Percentiles rank a stretch among this genome's conserved stretches.
Conservation (phyloP, 331 rosid genomes). For the Malus hybrid region DNA sequence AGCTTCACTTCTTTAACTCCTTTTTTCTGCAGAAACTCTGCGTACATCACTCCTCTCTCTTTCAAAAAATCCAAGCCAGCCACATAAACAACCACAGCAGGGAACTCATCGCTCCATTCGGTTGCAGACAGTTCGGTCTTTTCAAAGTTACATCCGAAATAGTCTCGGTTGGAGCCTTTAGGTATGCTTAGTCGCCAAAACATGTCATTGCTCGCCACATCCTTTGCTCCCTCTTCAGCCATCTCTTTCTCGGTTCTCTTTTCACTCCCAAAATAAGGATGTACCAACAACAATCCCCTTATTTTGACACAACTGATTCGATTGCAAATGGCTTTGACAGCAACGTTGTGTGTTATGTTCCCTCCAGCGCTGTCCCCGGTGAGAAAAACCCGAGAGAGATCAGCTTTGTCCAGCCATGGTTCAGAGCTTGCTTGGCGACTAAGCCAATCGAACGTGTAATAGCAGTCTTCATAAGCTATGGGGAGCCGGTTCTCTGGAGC, state of each 20-base stretch:
- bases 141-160: slow-evolving; percentile 58
- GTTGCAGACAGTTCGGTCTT: slow-evolving; percentile 15
- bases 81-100: slow-evolving; percentile 57
- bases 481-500: slow-evolving; percentile 83
- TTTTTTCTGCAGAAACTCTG: slow-evolving; percentile 47
- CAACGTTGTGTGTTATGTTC: slow-evolving; percentile 72
- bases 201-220: slow-evolving; percentile 37
- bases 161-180: slow-evolving; percentile 36
- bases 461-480: slow-evolving; percentile 62
- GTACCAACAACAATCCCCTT: slow-evolving; percentile 53
- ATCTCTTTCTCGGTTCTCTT: slow-evolving; percentile 51
- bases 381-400: slow-evolving; percentile 61
- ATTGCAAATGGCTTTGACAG: slow-evolving; percentile 28
- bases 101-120: slow-evolving; percentile 44
- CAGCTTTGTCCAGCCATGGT: slow-evolving; percentile 45
- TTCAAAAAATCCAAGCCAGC: slow-evolving; percentile 70
- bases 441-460: slow-evolving; percentile 60
- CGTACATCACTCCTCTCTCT: slow-evolving; percentile 75
- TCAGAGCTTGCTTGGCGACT: slow-evolving; percentile 31
- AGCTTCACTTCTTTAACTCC: slow-evolving; percentile 37
- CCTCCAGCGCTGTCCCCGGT: slow-evolving; percentile 96
- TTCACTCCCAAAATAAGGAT: slow-evolving; percentile 90
- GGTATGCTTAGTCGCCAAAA: slow-evolving; percentile 73
- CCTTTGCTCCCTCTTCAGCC: slow-evolving; percentile 15
- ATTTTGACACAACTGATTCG: slow-evolving; percentile 21